These are phyloP conservation scores for Babesia bigemina DNA, from an alignment of 169 alveolate species.

Conservation along the genomic window DNA sequence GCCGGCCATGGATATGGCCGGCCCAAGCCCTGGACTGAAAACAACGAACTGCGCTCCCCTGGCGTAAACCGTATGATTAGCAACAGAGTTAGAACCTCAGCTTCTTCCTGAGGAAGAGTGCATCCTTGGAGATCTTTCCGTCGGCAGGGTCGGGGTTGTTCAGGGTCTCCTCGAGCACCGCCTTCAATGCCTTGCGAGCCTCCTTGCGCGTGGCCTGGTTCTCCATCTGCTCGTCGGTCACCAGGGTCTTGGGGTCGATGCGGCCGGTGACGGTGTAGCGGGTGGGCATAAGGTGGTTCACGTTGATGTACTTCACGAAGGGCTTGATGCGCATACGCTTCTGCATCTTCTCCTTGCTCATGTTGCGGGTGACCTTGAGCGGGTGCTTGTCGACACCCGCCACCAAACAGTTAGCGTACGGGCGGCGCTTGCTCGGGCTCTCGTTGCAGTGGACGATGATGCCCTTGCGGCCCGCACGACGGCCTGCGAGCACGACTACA, in stretches of 20 bases:
- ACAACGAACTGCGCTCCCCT: no score
- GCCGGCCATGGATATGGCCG: no score
- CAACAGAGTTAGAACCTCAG: constrained; percentile 44
- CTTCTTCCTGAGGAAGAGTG: constrained; percentile 66
- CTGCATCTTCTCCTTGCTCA: constrained; percentile 90
- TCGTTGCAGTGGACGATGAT: constrained; percentile 94
- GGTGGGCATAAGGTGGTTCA: constrained; percentile 98
- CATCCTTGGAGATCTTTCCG: constrained; percentile 58
- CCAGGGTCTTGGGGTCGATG: constrained; percentile 69
- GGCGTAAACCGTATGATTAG: background rate
- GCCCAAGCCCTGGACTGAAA: no score
- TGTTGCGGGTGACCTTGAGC: constrained; percentile 89
- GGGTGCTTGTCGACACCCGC: constrained; percentile 98
- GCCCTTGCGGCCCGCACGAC: constrained; percentile 99
- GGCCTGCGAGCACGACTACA: constrained; percentile 95
- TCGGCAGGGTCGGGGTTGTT: constrained; percentile 56
- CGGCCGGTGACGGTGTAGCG: constrained; percentile 77
- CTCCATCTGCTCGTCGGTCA: constrained; percentile 69
- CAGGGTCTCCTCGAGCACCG: constrained; percentile 61
- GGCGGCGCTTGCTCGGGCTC: constrained; percentile 92
- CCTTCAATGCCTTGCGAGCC: constrained; percentile 67
- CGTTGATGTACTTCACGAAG: constrained; percentile 95
- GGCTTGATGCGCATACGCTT: constrained; percentile 93
- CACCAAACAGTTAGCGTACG: constrained; percentile 93
- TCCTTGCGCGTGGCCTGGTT: constrained; percentile 53